phyloP scores from a whole-genome alignment of 176 grass and related monocot species.

The Triticum dicoccoides region DNA sequence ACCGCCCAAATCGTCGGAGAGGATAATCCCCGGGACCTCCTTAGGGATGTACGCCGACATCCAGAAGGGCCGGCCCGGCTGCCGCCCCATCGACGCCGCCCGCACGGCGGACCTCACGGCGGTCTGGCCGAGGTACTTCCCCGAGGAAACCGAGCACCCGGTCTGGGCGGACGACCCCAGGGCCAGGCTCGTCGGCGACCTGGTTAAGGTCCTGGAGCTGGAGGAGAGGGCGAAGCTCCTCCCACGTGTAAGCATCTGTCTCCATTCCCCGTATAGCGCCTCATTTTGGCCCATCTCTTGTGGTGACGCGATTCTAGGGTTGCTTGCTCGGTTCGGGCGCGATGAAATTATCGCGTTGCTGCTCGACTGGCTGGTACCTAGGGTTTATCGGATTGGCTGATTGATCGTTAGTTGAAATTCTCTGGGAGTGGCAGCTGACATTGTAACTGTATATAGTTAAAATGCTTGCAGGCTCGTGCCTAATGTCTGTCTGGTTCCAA shows the following conservation, averaged over 20 bases:
- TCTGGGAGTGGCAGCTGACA: background rate
- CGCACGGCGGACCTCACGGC: background rate
- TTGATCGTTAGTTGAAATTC: background rate
- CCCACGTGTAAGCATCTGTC: conserved; percentile 22
- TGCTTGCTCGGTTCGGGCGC: background rate
- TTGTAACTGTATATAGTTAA: background rate
- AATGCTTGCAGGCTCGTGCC: background rate
- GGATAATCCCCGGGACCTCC: background rate
- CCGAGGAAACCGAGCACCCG: background rate
- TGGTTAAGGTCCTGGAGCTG: conserved; percentile 34
- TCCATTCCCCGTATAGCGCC: background rate
- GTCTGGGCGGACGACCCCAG: conserved; percentile 29
- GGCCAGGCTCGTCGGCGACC: conserved; percentile 27
- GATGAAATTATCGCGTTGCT: background rate
- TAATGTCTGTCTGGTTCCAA: background rate
- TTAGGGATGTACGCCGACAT: conserved; percentile 33
- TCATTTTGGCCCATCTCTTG: background rate
- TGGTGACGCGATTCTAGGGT: conserved; percentile 2
- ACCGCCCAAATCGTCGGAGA: background rate
- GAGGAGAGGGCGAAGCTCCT: conserved; percentile 25
- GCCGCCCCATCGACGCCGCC: background rate
- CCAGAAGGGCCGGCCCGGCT: conserved; percentile 17
- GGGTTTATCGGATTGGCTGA: background rate
- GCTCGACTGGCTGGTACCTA: background rate
- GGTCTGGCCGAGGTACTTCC: conserved; percentile 79